Evolutionary conservation across 305 asterid species (phyloP).

Genomic region (Solanum aculeatissimum): DNA sequence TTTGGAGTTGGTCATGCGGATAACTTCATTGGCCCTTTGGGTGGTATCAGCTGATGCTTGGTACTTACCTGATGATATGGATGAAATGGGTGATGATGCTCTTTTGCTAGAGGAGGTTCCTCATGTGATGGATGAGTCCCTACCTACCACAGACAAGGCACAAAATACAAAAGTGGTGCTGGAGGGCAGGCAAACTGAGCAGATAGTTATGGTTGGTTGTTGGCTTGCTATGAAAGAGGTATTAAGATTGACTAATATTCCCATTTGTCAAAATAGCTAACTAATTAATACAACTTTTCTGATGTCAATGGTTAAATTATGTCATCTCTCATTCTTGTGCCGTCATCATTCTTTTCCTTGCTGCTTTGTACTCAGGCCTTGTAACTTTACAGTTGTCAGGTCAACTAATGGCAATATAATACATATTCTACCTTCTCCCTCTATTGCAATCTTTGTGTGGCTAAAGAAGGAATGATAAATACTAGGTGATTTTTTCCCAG

Average conservation of each 20-base stretch:
- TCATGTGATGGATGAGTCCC: slow-evolving; percentile 29
- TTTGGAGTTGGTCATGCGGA: slow-evolving; percentile 72
- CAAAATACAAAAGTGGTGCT: slow-evolving; percentile 20
- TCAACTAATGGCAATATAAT: neutral
- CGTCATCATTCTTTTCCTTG: neutral
- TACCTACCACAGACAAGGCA: slow-evolving; percentile 19
- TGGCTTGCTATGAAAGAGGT: slow-evolving; percentile 99
- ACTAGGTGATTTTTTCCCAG: neutral
- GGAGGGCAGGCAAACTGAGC: slow-evolving; percentile 51
- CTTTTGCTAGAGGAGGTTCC: slow-evolving; percentile 38
- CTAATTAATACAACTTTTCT: neutral
- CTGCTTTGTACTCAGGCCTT: neutral
- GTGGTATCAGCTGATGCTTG: slow-evolving; percentile 93
- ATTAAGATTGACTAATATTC: neutral
- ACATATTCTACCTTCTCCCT: neutral
- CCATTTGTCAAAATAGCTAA: neutral
- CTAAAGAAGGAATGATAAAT: neutral
- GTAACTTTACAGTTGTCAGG: neutral
- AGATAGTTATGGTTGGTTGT: slow-evolving; percentile 96
- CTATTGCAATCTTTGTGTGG: neutral
- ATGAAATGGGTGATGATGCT: slow-evolving; percentile 56
- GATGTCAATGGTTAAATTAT: neutral
- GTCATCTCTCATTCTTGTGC: neutral
- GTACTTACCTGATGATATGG: slow-evolving; percentile 82
- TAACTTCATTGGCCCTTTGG: slow-evolving; percentile 91